Evolutionary conservation across 225 moss, liverwort and hornwort genomes (phyloP).

Genomic region (Sphagnum tenellum): DNA sequence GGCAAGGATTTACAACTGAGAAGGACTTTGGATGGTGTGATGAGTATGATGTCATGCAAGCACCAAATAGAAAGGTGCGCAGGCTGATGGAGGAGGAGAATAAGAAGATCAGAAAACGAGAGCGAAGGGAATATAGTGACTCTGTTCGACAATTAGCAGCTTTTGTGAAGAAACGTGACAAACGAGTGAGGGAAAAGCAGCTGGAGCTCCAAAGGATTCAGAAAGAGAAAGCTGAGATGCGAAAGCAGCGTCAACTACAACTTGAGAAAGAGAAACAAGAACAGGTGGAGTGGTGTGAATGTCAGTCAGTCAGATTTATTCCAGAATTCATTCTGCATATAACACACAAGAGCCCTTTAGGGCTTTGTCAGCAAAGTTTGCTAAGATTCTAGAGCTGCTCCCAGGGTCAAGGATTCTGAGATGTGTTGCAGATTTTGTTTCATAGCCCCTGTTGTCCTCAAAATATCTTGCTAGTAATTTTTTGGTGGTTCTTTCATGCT

Average conservation of each 20-base stretch:
- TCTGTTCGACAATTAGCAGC: conserved; percentile 68
- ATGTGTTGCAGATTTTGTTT: too few relatives aligned
- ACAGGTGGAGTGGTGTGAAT: conserved; percentile 11
- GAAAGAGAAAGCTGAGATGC: conserved; percentile 64
- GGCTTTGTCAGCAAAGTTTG: too few relatives aligned
- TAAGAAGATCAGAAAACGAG: conserved; percentile 63
- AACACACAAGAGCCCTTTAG: too few relatives aligned
- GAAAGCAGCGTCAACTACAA: conserved; percentile 51
- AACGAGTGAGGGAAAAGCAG: conserved; percentile 75
- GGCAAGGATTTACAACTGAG: conserved; percentile 70
- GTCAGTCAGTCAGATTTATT: too few relatives aligned
- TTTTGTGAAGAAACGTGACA: conserved; percentile 95
- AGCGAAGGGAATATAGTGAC: conserved; percentile 69
- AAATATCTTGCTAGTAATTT: too few relatives aligned
- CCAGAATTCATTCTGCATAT: too few relatives aligned
- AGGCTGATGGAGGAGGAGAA: conserved; percentile 93
- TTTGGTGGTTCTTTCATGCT: too few relatives aligned
- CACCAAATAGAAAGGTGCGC: conserved; percentile 62
- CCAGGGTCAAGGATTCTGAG: too few relatives aligned
- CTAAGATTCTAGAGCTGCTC: too few relatives aligned
- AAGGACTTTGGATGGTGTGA: conserved; percentile 98
- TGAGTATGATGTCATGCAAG: conserved; percentile 60
- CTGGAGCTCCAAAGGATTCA: conserved; percentile 67
- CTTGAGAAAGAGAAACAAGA: conserved; percentile 72
- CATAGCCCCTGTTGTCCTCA: too few relatives aligned